Evolutionary conservation across 2,329 filamentous ascomycete species (phyloP).

Genomic region (Trichoderma sp.): DNA sequence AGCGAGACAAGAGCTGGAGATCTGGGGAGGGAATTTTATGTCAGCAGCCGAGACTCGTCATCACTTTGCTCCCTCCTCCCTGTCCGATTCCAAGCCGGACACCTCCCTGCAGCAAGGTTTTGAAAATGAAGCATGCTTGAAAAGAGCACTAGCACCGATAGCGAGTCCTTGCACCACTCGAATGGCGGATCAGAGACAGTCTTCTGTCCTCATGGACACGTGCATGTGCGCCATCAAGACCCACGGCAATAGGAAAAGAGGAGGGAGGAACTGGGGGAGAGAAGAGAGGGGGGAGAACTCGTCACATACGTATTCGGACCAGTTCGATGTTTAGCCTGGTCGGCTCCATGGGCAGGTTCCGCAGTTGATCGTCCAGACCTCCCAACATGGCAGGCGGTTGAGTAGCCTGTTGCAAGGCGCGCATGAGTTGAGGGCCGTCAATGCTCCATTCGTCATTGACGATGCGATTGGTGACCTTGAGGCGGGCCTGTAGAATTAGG

Average conservation of each 20-base stretch:
- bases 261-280: not conserved
- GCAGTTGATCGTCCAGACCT: constrained; percentile 42
- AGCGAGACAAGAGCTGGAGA: constrained; percentile 52
- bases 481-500: constrained; percentile 38
- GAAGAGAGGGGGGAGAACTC: not conserved
- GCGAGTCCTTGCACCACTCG: not conserved
- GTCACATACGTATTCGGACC: constrained; percentile 49
- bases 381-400: constrained; percentile 34
- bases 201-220: not conserved
- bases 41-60: not conserved
- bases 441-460: constrained; percentile 39
- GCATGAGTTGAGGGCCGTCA: constrained; percentile 35
- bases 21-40: constrained; percentile 39
- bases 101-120: not conserved
- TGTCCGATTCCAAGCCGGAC: not conserved
- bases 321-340: constrained; percentile 52
- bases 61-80: not conserved
- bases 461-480: constrained; percentile 38
- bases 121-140: not conserved
- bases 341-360: constrained; percentile 46
- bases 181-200: not conserved
- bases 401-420: constrained; percentile 31
- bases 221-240: not conserved
- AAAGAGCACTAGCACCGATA: not conserved
- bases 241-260: not conserved